Evolutionary conservation across 129 eudicot genomes (phyloP), one percentile per base, ranked within the genome.

Genomic region (Flaveria trinervia): DNA sequence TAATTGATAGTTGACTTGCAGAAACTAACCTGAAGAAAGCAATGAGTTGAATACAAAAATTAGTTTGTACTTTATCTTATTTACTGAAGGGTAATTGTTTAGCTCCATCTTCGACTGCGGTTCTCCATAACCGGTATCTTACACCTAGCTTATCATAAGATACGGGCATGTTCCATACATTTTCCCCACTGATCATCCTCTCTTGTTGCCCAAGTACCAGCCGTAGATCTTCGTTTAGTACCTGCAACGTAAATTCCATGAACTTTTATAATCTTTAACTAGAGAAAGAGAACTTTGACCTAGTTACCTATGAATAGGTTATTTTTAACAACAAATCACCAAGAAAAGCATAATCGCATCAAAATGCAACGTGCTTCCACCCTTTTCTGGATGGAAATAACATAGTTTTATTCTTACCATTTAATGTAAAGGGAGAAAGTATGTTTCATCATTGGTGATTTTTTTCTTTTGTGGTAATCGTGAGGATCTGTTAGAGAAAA

Each of bases 121-220:
- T 87, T 83, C 99, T 91, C 99, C 99, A 95, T 76, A 84, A 72
- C 74, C 99, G 82, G 77, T 95, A 95, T 80, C 97, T 86, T 77
- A 95, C 96, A 65, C 99, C 97, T 26, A 95, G 80, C 80, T 95
- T 95, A 84, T 95, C 97, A 46, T 95, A 95, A n/a, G 94, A 79
- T 30, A 89, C 96, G 4, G 97, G 99, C 90, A 76, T 79, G 78
- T 95, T 95, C 99, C 99, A 95, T 36, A 91, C 86, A 20, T 95
- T 95, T 74, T 81, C 97, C 6, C 99, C 99, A 11, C 82, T 89
- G 23, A 79, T 80, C 97, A 95, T 95, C 60, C 99, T 82, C 23
- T 95, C 97, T 48, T 95, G 99, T 80, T 95, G 99, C 45, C 99
- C 99, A 49, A 95, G 81, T 39, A 95, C 99, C 45, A 91, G 97